Conservation (phyloP, 2,329 filamentous ascomycete species). For the Colletotrichum cordylinicola region DNA sequence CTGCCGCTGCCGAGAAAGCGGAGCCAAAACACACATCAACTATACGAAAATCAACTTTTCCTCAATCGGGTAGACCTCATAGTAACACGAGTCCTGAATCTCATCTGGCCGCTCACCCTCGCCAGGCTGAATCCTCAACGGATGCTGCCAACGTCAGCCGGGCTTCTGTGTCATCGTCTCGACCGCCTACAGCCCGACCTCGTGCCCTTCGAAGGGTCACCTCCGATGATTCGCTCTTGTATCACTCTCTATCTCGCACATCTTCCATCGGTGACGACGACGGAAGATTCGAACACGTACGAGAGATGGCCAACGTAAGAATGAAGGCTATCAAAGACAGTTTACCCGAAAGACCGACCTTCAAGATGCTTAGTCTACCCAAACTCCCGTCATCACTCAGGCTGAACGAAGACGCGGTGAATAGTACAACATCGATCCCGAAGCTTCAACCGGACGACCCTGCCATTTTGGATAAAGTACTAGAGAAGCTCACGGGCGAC, state of each 20-base stretch:
- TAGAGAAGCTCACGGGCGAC: slow-evolving; percentile 80
- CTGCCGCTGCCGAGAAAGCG: slow-evolving; percentile 15
- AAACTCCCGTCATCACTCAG: slow-evolving; percentile 48
- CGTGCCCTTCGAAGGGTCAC: slow-evolving; percentile 61
- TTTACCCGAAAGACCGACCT: slow-evolving; percentile 78
- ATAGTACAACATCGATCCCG: slow-evolving; percentile 27
- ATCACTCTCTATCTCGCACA: slow-evolving; percentile 75
- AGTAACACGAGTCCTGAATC: not conserved
- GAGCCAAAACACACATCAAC: not conserved
- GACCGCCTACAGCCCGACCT: not conserved
- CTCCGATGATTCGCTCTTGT: slow-evolving; percentile 81
- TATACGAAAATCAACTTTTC: not conserved
- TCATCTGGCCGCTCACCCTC: not conserved
- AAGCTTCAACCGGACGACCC: slow-evolving; percentile 19
- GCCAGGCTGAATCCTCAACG: not conserved
- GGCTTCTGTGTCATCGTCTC: slow-evolving; percentile 1
- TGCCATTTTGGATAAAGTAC: slow-evolving; percentile 54
- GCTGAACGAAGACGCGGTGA: slow-evolving; percentile 21
- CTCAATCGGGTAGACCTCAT: slow-evolving; percentile 1
- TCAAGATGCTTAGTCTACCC: slow-evolving; percentile 71
- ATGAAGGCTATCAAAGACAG: slow-evolving; percentile 91
- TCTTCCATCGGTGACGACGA: slow-evolving; percentile 84
- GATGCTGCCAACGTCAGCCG: not conserved
- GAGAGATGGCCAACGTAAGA: slow-evolving; percentile 85
- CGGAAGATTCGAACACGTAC: slow-evolving; percentile 78